A percentile compares a stretch with the other conserved stretches of the same genome.
These are phyloP conservation scores for Ceratocystis destructans DNA, from an alignment of 2,329 filamentous ascomycete species.

Conservation along the genomic window DNA sequence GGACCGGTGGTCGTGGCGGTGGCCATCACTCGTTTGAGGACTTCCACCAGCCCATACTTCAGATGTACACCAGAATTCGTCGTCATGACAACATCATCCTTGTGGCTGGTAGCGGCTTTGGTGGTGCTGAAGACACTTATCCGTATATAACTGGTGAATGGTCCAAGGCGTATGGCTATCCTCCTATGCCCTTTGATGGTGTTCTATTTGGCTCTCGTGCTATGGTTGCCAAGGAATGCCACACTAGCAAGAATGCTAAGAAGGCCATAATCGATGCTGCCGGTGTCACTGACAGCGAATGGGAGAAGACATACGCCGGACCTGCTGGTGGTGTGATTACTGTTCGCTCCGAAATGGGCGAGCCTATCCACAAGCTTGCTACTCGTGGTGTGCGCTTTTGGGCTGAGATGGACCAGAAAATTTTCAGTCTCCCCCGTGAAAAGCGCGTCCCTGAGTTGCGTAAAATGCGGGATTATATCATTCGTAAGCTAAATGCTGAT, in stretches of 20 bases:
- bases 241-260: conserved; percentile 78
- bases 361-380: conserved; percentile 97
- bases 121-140: conserved; percentile 78
- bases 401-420: conserved; percentile 98
- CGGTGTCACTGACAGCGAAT: conserved; percentile 67
- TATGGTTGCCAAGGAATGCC: conserved; percentile 88
- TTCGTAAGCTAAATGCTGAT: conserved; percentile 88
- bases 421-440: conserved; percentile 90
- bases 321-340: conserved; percentile 88
- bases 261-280: conserved; percentile 77
- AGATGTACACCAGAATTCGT: conserved; percentile 82
- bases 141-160: conserved; percentile 82
- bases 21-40: conserved; percentile 93
- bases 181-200: conserved; percentile 88
- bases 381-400: conserved; percentile 93
- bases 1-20: conserved; percentile 87
- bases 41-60: conserved; percentile 81
- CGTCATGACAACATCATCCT: conserved; percentile 77
- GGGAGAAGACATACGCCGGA: conserved; percentile 90
- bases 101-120: conserved; percentile 83
- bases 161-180: conserved; percentile 77
- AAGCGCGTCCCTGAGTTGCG: conserved; percentile 79
- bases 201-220: conserved; percentile 82
- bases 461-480: conserved; percentile 81
- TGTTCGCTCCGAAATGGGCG: conserved; percentile 96